Evolutionary conservation across 2,329 filamentous ascomycete species (phyloP).

Genomic region (Xylariaceae sp.): DNA sequence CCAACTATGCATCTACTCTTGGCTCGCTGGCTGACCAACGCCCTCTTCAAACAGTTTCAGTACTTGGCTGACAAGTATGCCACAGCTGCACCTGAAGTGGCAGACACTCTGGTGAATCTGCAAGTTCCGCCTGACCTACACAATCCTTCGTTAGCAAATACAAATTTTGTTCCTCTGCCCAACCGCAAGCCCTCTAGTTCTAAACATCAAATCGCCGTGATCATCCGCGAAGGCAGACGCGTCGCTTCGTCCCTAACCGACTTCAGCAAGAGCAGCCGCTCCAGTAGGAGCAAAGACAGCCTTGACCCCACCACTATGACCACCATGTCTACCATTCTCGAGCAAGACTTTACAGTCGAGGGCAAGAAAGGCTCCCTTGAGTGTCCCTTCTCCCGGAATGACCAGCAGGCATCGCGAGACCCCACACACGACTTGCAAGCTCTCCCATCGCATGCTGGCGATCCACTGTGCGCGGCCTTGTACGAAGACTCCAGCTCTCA

Average conservation of each 20-base stretch:
- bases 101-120: conserved; percentile 63
- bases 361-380: conserved; percentile 74
- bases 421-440: conserved; percentile 32
- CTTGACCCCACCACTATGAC: conserved; percentile 48
- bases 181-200: conserved; percentile 45
- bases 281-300: conserved; percentile 50
- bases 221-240: conserved; percentile 63
- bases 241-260: conserved; percentile 51
- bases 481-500: conserved; percentile 58
- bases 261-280: conserved; percentile 50
- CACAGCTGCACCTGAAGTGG: conserved; percentile 62
- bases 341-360: conserved; percentile 86
- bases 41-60: conserved; percentile 53
- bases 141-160: conserved; percentile 46
- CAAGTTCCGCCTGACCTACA: conserved; percentile 58
- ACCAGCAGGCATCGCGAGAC: conserved; percentile 38
- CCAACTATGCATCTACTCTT: not conserved
- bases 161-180: conserved; percentile 53
- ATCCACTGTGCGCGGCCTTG: conserved; percentile 65
- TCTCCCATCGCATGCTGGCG: conserved; percentile 45
- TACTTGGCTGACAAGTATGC: conserved; percentile 67
- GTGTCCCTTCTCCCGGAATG: conserved; percentile 68
- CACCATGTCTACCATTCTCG: conserved; percentile 65
- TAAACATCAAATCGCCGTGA: conserved; percentile 59
- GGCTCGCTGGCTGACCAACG: conserved; percentile 6